phyloP scores from a whole-genome alignment of 768 basidiomycete species.

The Tricholomella constricta region DNA sequence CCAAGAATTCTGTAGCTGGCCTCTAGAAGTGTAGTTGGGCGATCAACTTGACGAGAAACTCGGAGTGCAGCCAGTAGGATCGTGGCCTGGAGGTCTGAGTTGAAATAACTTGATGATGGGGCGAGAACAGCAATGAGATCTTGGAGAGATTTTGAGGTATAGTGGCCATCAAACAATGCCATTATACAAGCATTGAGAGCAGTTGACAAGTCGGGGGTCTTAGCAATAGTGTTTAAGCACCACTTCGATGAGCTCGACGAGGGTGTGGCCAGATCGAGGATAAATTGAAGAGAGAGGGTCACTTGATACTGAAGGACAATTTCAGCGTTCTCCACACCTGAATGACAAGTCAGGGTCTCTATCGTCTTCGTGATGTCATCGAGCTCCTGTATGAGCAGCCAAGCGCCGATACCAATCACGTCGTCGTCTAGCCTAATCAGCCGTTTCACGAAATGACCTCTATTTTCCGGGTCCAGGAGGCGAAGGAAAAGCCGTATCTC shows the following conservation, averaged over 20 bases:
- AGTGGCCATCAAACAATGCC: slow-evolving; percentile 47
- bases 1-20: slow-evolving; percentile 26
- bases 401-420: slow-evolving; percentile 61
- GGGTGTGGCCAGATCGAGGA: slow-evolving; percentile 45
- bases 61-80: slow-evolving; percentile 36
- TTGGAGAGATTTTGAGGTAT: slow-evolving; percentile 47
- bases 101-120: slow-evolving; percentile 26
- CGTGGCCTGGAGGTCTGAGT: slow-evolving; percentile 30
- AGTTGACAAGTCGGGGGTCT: slow-evolving; percentile 43
- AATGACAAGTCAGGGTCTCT: slow-evolving; percentile 32
- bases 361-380: slow-evolving; percentile 48
- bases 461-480: slow-evolving; percentile 56
- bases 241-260: slow-evolving; percentile 43
- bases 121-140: slow-evolving; percentile 37
- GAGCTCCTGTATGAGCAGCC: slow-evolving; percentile 68
- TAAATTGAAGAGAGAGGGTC: slow-evolving; percentile 48
- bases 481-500: slow-evolving; percentile 60
- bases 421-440: slow-evolving; percentile 61
- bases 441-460: slow-evolving; percentile 52
- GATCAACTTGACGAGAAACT: slow-evolving; percentile 23
- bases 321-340: slow-evolving; percentile 33
- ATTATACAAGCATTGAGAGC: slow-evolving; percentile 44
- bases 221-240: slow-evolving; percentile 44
- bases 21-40: slow-evolving; percentile 15
- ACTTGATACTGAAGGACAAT: slow-evolving; percentile 50